Base-by-base conservation (phyloP, 805 yeast genomes). In the Ogataea siamensis region DNA sequence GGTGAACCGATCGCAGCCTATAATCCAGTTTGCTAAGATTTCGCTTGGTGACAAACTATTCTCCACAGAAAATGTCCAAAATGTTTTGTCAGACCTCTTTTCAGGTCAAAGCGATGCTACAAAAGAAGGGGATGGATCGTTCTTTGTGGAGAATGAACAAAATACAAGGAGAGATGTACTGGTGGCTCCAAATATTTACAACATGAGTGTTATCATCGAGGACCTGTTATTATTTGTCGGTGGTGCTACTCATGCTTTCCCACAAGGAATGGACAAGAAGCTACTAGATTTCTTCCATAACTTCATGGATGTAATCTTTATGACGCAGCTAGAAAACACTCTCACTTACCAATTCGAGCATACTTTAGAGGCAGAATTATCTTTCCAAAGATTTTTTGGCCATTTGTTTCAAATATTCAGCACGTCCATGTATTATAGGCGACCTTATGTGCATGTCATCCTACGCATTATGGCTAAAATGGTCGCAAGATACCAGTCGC, bases 161-260 rank as follows among this genome's bases (percentile, higher is more conserved):
- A 18, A 42, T 42, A 68, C 77, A 15, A 72, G 74, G 48, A 80
- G 81, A 37, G 80, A 82, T 43, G 71, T 80, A 3, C 60, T 87
- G 25, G 83, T 85, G 2, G 77, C 80, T 0, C 78, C 87, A 2
- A 79, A 78, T 52, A 72, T 87, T 11, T 79, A 83, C 60, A 87
- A 88, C 51, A 86, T 89, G 82, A 73, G 89, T 47, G 72, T 84
- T 5, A 73, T 88, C 11, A 60, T 87, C 33, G 95, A 84, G 40
- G 80, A 85, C 25, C 77, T 87, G 25, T 68, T 87, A 32, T 63
- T 78, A 9, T 87, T 86, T 53, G 67, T 78, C 17, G 80, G 84
- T 30, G 79, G 85, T 2, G 64, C 84, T 1, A 63, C 69, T 8
- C 50, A 68, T 2, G 52, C 71, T 4, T 57, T 73, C 8, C 70